Base-by-base conservation (phyloP, 768 basidiomycete species). In the Podaxis sp. region DNA sequence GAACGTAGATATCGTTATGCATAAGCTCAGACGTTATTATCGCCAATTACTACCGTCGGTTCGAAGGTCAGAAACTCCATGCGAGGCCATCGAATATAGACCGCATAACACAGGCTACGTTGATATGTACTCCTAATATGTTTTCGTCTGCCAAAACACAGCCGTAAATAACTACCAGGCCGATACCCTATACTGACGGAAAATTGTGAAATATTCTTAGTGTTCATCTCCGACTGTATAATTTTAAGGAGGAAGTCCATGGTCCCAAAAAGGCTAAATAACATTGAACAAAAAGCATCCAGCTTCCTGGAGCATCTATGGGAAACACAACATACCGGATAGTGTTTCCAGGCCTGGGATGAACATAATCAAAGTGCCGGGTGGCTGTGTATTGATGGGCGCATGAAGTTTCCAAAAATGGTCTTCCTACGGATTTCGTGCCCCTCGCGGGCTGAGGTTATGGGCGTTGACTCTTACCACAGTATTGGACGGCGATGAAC, bases 401-500 rank as follows among this genome's bases (percentile, higher is more conserved):
- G 36, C 47, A 15, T 19, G 24, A 15, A 12, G 29, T n/a, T 38
- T 37, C 57, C 49, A 38, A 59, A 36, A 58, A 17, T 52, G 49
- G 33, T 33, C 33, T 33, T 33, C 33, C 8, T 8, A 33, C 33
- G 33, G 37, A 40, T 17, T n/a, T 19, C 19, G 15, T 19, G 6
- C 11, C 36, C 25, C 17, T 19, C 22, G 22, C 54, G 15, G n/a
- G 19, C 17, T 24, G 19, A 11, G 19, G 13, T 29, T 4, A 33
- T 33, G 33, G 33, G 33, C 8, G 33, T 37, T 12, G 12, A n/a
- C 12, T 33, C 36, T 38, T 22, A 52, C 38, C 50, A 52, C 12
- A 60, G 6, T n/a, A 24, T 43, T 41, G 33, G 37, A 17, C 12
- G 15, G 6, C 24, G 64, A 76, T 69, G 71, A 69, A 73, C 27